These are phyloP conservation scores for Breviolum minutum DNA, from an alignment of 73 alveolate species.

Conservation along the genomic window DNA sequence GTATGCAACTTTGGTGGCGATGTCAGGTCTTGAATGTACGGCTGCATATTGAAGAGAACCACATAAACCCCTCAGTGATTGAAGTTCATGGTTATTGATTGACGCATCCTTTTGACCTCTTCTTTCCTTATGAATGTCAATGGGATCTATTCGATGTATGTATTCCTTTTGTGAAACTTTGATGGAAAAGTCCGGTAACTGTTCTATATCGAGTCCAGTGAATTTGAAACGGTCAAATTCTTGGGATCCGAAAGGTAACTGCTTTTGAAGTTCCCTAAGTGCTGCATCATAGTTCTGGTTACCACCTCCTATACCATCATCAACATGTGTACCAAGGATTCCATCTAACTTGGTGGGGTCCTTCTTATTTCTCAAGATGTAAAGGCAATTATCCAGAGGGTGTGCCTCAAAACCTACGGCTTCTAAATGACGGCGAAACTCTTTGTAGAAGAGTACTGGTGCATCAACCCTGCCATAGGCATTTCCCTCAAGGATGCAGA, in stretches of 20 bases:
- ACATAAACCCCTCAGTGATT: neutral
- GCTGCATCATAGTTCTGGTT: neutral
- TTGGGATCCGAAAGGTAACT: neutral
- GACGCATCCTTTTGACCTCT: neutral
- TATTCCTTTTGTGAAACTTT: neutral
- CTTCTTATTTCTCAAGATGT: neutral
- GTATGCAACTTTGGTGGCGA: neutral
- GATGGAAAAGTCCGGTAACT: neutral
- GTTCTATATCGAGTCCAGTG: neutral
- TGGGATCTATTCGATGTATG: neutral
- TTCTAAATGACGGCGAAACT: neutral
- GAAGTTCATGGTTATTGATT: neutral
- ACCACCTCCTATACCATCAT: slow-evolving; percentile 1
- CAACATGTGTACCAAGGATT: neutral
- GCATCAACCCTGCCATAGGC: neutral
- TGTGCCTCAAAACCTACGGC: neutral
- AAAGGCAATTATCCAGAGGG: neutral
- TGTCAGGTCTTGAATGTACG: neutral
- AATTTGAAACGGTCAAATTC: neutral
- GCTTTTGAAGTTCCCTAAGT: neutral
- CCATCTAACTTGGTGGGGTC: neutral
- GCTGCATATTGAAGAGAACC: neutral
- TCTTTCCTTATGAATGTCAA: neutral
- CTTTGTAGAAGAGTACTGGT: neutral
- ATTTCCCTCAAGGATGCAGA: neutral